A percentile compares a stretch with the other conserved stretches of the same genome.
Evolutionary conservation across 306 rosid species (phyloP).

Genomic region (Trifolium pratense): DNA sequence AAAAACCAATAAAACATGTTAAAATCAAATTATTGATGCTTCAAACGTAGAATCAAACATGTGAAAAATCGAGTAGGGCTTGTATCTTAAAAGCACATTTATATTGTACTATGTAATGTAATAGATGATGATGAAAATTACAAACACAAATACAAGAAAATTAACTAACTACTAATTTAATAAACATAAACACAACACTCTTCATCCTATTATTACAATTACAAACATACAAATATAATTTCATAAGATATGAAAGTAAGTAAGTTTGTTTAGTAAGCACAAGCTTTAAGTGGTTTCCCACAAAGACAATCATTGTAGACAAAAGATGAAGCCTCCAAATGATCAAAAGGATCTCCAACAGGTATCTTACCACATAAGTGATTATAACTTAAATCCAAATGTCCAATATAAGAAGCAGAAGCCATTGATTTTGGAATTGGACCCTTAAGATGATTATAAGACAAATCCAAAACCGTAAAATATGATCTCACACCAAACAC

Average conservation of each 20-base stretch:
- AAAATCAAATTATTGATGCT: too few species aligned
- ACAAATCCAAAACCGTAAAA: slow-evolving; percentile 75
- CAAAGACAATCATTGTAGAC: slow-evolving; percentile 80
- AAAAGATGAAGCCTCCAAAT: slow-evolving; percentile 87
- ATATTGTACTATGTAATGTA: background rate
- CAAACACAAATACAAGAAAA: slow-evolving; percentile 12
- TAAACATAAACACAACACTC: slow-evolving; percentile 29
- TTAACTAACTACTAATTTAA: slow-evolving; percentile 17
- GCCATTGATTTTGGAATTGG: slow-evolving; percentile 64
- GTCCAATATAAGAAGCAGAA: slow-evolving; percentile 73
- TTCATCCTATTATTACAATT: slow-evolving; percentile 14
- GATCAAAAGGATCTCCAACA: slow-evolving; percentile 82
- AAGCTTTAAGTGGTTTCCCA: slow-evolving; percentile 83
- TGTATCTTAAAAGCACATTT: slow-evolving; percentile 7
- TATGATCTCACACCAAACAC: slow-evolving; percentile 68
- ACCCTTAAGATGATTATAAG: slow-evolving; percentile 67
- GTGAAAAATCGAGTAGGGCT: background rate
- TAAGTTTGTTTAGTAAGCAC: slow-evolving; percentile 50
- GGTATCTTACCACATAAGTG: slow-evolving; percentile 87
- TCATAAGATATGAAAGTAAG: background rate
- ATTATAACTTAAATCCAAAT: slow-evolving; percentile 93
- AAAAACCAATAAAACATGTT: too few species aligned
- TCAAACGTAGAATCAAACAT: background rate
- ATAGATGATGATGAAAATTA: background rate
- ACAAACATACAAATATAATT: background rate